A percentile compares a stretch with the other conserved stretches of the same genome.
phyloP scores from a whole-genome alignment of 495 filamentous ascomycete species.

The Thozetella sp. region DNA sequence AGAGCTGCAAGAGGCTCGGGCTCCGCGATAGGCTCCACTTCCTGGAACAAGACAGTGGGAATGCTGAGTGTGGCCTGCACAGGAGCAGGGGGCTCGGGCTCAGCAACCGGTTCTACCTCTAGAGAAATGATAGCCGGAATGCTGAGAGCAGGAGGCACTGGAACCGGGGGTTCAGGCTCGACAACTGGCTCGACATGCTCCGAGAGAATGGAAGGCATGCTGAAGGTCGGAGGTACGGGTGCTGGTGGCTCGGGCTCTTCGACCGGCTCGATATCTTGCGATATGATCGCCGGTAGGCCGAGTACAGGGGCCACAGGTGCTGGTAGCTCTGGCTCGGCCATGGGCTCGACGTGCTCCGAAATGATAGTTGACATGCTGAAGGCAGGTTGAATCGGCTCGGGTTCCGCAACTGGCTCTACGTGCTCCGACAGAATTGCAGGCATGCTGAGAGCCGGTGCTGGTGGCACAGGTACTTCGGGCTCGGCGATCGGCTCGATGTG shows the following conservation, averaged over 20 bases:
- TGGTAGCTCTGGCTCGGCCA: constrained; percentile 18
- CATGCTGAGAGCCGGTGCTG: constrained; percentile 19
- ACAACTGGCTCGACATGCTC: constrained; percentile 23
- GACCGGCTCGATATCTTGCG: constrained; percentile 19
- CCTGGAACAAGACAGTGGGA: constrained; percentile 22
- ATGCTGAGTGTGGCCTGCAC: constrained; percentile 20
- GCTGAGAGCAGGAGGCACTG: constrained; percentile 1
- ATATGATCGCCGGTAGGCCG: constrained; percentile 10
- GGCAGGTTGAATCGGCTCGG: constrained; percentile 13
- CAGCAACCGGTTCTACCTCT: constrained; percentile 6
- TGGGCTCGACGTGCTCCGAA: constrained; percentile 24
- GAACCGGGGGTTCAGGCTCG: constrained; percentile 10
- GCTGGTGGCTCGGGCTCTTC: constrained; percentile 21
- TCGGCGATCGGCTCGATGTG: constrained; percentile 23
- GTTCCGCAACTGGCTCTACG: constrained; percentile 23
- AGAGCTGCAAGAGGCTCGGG: background rate
- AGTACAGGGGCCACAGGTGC: constrained; percentile 8
- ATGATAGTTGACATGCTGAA: constrained; percentile 19
- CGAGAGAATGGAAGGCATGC: constrained; percentile 25
- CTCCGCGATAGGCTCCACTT: constrained; percentile 19
- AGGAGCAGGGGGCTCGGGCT: constrained; percentile 5
- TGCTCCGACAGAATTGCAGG: constrained; percentile 22
- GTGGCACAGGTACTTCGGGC: constrained; percentile 11
- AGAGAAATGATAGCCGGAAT: constrained; percentile 20
- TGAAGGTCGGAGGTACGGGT: constrained; percentile 16